Conservation (phyloP, 495 filamentous ascomycete species). For the Articulospora tetracladia region DNA sequence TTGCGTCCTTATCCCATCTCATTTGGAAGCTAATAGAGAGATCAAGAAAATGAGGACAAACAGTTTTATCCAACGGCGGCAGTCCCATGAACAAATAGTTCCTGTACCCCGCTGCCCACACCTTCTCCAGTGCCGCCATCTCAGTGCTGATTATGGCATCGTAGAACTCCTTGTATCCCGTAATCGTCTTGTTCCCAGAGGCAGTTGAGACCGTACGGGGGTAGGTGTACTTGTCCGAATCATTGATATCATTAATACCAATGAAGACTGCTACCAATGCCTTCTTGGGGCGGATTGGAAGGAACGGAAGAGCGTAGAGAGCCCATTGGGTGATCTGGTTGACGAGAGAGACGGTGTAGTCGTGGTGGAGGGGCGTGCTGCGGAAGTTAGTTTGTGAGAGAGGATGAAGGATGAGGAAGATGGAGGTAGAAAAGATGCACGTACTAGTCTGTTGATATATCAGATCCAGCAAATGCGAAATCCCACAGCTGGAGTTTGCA, state of each 20-base stretch:
- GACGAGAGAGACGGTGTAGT: conserved; percentile 11
- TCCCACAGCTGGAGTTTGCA: conserved; percentile 49
- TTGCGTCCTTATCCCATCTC: neutral
- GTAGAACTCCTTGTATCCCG: conserved; percentile 32
- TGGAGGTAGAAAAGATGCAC: neutral
- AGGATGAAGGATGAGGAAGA: neutral
- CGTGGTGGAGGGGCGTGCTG: conserved; percentile 54
- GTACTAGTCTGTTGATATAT: conserved; percentile 36
- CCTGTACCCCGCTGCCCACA: conserved; percentile 38
- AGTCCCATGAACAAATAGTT: conserved; percentile 48
- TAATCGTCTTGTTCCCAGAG: conserved; percentile 5
- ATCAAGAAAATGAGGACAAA: neutral
- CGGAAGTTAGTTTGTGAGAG: conserved; percentile 41
- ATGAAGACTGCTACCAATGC: conserved; percentile 69
- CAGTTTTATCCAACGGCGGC: conserved; percentile 42
- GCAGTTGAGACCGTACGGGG: neutral
- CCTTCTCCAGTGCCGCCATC: conserved; percentile 26
- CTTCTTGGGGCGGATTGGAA: conserved; percentile 49
- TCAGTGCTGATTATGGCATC: conserved; percentile 34
- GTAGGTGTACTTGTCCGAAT: conserved; percentile 42
- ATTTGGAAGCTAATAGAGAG: too few species aligned
- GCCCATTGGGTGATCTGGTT: conserved; percentile 41
- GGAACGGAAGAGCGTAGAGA: conserved; percentile 43
- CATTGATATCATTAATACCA: conserved; percentile 75
- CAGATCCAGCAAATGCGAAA: conserved; percentile 51